Evolutionary conservation across 1,284 basidiomycete genomes (phyloP).

Genomic region (Irpex sp.): DNA sequence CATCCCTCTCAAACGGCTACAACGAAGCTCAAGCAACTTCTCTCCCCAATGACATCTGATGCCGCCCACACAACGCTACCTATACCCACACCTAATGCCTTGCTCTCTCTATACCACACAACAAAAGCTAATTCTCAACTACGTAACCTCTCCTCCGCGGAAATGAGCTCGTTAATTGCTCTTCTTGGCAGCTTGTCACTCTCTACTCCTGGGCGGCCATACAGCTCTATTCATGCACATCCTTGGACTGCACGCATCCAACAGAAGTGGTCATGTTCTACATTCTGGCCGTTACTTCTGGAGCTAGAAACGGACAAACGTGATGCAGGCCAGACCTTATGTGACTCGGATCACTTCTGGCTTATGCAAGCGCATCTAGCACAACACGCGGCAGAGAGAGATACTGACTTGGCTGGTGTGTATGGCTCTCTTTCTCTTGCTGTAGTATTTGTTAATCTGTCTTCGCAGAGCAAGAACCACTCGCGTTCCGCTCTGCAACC

Average conservation of each 20-base stretch:
- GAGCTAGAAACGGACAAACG: conserved; percentile 28
- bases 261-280: background rate
- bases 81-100: conserved; percentile 23
- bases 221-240: conserved; percentile 19
- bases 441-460: conserved; percentile 5
- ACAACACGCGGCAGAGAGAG: background rate
- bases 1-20: background rate
- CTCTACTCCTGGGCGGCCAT: conserved; percentile 14
- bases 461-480: background rate
- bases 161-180: conserved; percentile 34
- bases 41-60: conserved; percentile 4
- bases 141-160: conserved; percentile 24
- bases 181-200: conserved; percentile 43
- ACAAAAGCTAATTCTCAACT: conserved; percentile 25
- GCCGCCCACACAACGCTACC: conserved; percentile 17
- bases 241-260: conserved; percentile 22
- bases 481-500: conserved; percentile 13
- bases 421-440: conserved; percentile 16
- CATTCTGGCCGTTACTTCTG: conserved; percentile 33
- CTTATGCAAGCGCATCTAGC: conserved; percentile 34
- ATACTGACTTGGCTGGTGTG: conserved; percentile 4
- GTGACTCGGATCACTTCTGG: conserved; percentile 38
- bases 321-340: conserved; percentile 22
- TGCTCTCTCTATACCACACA: conserved; percentile 34
- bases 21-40: conserved; percentile 10